Evolutionary conservation across 1,139 yeast species (phyloP), one percentile per base, ranked within the genome.

Genomic region (Hyphopichia burtonii): DNA sequence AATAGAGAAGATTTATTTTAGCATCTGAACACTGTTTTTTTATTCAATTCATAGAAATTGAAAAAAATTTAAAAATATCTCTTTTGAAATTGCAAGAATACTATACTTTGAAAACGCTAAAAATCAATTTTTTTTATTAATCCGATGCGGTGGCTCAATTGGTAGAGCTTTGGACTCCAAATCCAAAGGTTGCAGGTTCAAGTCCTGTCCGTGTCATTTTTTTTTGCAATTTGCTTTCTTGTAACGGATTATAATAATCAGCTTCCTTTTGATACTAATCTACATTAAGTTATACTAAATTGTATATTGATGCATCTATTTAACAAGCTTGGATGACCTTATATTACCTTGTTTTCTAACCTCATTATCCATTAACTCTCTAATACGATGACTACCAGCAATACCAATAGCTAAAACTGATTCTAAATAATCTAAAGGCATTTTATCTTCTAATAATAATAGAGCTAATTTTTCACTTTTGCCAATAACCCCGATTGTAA

Each of bases 401-500:
- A 91, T 80, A 1, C 94, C 96, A 41, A 90, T 76, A n/a, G 88
- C 86, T 54, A 93, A 66, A 5, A 89, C 82, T 18, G 81, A 70
- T 54, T 88, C 96, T 46, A 93, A 65, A 44, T 80, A 74, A 57
- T 91, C 98, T 52, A 91, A 64, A 0, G 96, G 94, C 65, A 93
- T 76, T 58, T 86, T 86, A 56, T 88, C 90, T 57, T 93, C 98
- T 48, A 88, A 71, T 52, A 72, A 83, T 63, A 91, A 66, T 58
- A 89, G 65, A 3, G 93, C 85, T 45, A 89, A 68, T 61, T 88
- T 86, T 52, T 87, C 95, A 43, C 86, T 75, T 51, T 80, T 80
- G 2, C 98, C 98, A 37, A 91, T 79, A 3, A 87, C 84, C 9
- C 95, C 99, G 28, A 89, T 68, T 0, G 97, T 88, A 38, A 90